These are phyloP conservation scores for Lepraria neglecta DNA, from an alignment of 495 filamentous ascomycete genomes.

Conservation along the genomic window DNA sequence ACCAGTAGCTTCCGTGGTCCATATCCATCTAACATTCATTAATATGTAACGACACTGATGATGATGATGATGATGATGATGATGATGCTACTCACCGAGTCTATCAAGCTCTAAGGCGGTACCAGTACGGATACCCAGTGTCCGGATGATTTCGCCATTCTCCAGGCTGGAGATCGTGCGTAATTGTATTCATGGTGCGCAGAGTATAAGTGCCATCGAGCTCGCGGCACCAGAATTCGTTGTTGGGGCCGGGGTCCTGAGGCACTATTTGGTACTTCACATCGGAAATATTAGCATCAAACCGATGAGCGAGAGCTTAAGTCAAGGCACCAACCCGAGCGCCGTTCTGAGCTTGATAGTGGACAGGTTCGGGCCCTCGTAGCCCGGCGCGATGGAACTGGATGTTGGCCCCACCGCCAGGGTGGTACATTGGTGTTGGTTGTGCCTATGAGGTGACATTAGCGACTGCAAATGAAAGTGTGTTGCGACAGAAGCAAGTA, in stretches of 20 bases:
- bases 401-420: background rate
- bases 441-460: constrained; percentile 11
- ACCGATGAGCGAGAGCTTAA: background rate
- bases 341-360: background rate
- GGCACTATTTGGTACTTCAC: constrained; percentile 14
- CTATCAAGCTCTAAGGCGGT: constrained; percentile 10
- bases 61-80: no score
- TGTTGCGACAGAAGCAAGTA: constrained; percentile 6
- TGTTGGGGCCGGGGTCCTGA: constrained; percentile 14
- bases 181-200: constrained; percentile 28
- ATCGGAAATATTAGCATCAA: background rate
- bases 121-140: constrained; percentile 23
- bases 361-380: background rate
- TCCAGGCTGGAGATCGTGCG: constrained; percentile 28
- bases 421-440: constrained; percentile 16
- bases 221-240: constrained; percentile 29
- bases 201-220: constrained; percentile 28
- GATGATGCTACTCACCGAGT: no score
- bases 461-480: background rate
- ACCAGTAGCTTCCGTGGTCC: no score
- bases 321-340: constrained; percentile 2
- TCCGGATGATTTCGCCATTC: constrained; percentile 21
- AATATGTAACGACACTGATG: no score
- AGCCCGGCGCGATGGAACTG: constrained; percentile 8
- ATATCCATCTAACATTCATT: background rate